Conservation (phyloP, 192 early-diverging fungal genomes). For the Rhizophagus prolifer region DNA sequence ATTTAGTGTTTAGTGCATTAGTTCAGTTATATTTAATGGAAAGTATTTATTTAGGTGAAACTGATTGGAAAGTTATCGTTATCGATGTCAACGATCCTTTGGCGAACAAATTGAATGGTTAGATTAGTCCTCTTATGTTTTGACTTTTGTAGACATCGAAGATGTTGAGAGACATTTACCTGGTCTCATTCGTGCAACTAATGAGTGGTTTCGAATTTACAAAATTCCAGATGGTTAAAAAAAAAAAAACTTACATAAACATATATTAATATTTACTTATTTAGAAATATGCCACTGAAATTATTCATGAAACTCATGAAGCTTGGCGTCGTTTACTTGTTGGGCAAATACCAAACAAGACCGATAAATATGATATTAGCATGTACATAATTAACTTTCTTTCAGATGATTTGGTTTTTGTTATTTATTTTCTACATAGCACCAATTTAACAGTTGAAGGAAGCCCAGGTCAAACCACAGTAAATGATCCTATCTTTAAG, state of each 20-base stretch:
- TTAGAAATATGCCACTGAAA: slow-evolving; percentile 83
- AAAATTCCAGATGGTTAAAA: slow-evolving; percentile 99
- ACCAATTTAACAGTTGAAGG: slow-evolving; percentile 67
- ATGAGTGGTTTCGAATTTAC: slow-evolving; percentile 99
- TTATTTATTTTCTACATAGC: slow-evolving; percentile 41
- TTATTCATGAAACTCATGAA: slow-evolving; percentile 91
- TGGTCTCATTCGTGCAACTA: slow-evolving; percentile 92
- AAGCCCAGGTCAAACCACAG: slow-evolving; percentile 70
- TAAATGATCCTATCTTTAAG: slow-evolving; percentile 56
- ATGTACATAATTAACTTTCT: slow-evolving; percentile 40
- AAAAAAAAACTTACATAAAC: neutral
- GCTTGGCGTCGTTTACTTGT: slow-evolving; percentile 87
- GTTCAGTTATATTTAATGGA: no score
- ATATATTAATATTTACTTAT: neutral
- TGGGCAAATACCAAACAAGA: slow-evolving; percentile 58
- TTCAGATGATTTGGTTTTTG: neutral
- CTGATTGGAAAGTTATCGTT: slow-evolving; percentile 99
- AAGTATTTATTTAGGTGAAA: slow-evolving; percentile 59
- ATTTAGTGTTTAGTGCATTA: neutral
- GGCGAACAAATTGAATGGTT: slow-evolving; percentile 92
- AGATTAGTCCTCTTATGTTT: neutral
- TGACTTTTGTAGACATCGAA: slow-evolving; percentile 74
- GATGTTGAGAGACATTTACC: slow-evolving; percentile 98
- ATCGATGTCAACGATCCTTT: slow-evolving; percentile 98
- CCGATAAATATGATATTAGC: slow-evolving; percentile 73